Evolutionary conservation across 164 flowering plant species (phyloP).

Genomic region (Buxus sempervirens): DNA sequence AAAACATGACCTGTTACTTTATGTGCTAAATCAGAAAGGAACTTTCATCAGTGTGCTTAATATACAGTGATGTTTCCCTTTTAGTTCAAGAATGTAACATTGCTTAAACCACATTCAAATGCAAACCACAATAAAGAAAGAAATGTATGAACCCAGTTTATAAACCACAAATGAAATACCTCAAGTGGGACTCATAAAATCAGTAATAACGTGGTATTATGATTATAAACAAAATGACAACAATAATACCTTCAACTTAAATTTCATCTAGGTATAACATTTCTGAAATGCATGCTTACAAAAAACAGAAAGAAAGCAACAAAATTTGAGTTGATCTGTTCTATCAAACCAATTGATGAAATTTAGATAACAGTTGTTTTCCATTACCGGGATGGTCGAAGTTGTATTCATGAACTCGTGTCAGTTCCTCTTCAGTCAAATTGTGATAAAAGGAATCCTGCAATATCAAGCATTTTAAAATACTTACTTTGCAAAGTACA

Average conservation of each 20-base stretch:
- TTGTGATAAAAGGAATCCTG: conserved; percentile 96
- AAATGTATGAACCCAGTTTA: background rate
- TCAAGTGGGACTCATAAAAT: background rate
- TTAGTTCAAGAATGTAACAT: background rate
- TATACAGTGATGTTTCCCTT: no score
- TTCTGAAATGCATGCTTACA: background rate
- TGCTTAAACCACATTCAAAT: background rate
- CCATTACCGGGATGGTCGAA: conserved; percentile 91
- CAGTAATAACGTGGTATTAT: background rate
- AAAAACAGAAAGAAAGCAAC: background rate
- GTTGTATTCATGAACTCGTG: conserved; percentile 80
- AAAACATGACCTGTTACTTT: background rate
- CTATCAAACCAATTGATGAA: conserved; percentile 7
- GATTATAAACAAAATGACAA: background rate
- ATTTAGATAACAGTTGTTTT: background rate
- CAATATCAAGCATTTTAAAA: conserved; percentile 15
- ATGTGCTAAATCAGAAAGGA: background rate
- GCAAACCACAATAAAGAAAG: background rate
- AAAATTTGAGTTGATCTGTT: background rate
- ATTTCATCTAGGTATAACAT: background rate
- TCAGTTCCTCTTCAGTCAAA: conserved; percentile 72
- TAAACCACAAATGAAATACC: background rate
- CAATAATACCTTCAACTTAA: background rate
- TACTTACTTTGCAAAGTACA: background rate
- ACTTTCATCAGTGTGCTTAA: background rate